Evolutionary conservation across 345 rosid genomes (phyloP).

Genomic region (Arabis hirsuta): DNA sequence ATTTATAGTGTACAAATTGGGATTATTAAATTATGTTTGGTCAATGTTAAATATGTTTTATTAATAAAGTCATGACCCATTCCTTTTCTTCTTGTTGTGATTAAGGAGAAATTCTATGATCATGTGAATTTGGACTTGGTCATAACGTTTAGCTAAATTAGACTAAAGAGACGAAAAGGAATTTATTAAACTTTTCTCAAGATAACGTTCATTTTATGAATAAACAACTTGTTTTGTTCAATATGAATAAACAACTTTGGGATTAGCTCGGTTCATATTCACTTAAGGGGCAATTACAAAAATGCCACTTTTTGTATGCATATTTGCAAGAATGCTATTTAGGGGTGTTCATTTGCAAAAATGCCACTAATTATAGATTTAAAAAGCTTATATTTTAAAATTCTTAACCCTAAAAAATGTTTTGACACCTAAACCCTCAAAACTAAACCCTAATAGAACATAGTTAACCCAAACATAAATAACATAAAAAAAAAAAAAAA

Average conservation of each 20-base stretch:
- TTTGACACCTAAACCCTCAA: too few relatives aligned
- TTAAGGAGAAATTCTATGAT: slow-evolving; percentile 20
- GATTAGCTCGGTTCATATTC: slow-evolving; percentile 8
- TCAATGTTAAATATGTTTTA: slow-evolving; percentile 3
- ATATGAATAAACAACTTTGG: background rate
- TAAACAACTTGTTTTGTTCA: background rate
- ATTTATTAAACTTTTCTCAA: background rate
- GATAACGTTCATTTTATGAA: slow-evolving; percentile 6
- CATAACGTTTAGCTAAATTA: slow-evolving; percentile 16
- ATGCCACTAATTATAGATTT: too few relatives aligned
- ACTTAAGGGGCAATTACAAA: too few relatives aligned
- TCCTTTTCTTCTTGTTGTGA: slow-evolving; percentile 33
- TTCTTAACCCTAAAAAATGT: too few relatives aligned
- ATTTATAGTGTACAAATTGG: slow-evolving; percentile 33
- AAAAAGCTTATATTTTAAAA: too few relatives aligned
- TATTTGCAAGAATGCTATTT: too few relatives aligned
- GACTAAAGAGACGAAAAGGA: slow-evolving; percentile 13
- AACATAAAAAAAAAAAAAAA: too few relatives aligned
- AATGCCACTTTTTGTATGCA: too few relatives aligned
- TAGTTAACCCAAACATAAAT: too few relatives aligned
- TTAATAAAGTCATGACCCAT: slow-evolving; percentile 30
- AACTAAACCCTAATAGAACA: too few relatives aligned
- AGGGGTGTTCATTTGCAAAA: too few relatives aligned
- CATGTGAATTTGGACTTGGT: slow-evolving; percentile 31
- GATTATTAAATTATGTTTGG: slow-evolving; percentile 3